A percentile compares a stretch with the other conserved stretches of the same genome.
Evolutionary conservation across 108 stramenopile species (phyloP).

Genomic region (Cyclotella baltica): DNA sequence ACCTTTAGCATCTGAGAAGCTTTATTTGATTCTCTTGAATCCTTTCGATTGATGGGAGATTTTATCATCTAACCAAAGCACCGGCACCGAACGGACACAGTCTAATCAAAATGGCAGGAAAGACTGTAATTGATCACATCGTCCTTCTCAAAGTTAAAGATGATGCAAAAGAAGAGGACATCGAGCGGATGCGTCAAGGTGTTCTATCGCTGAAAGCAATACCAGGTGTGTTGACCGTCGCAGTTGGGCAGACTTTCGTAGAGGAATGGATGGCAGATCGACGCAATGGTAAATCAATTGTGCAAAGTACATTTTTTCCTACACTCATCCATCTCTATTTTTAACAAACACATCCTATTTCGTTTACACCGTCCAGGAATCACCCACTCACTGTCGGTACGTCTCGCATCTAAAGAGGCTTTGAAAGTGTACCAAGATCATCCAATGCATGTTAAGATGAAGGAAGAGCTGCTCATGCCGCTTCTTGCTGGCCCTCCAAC

Average conservation of each 20-base stretch:
- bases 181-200: conserved; percentile 31
- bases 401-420: conserved; percentile 40
- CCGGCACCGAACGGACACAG: too few species aligned
- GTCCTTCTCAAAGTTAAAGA: conserved; percentile 46
- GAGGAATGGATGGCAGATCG: conserved; percentile 58
- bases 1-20: too few species aligned
- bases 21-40: too few species aligned
- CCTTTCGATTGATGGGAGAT: too few species aligned
- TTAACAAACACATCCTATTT: not conserved
- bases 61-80: too few species aligned
- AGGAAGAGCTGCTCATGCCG: conserved; percentile 30
- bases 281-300: conserved; percentile 12
- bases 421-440: conserved; percentile 49
- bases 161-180: conserved; percentile 32
- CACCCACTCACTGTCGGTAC: conserved; percentile 38
- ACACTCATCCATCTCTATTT: not conserved
- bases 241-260: conserved; percentile 37
- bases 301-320: not conserved
- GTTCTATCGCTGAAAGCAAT: conserved; percentile 33
- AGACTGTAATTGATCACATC: conserved; percentile 50
- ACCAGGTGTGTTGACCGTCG: conserved; percentile 43
- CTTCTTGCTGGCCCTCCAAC: conserved; percentile 33
- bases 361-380: conserved; percentile 1
- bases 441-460: conserved; percentile 36
- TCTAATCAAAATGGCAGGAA: not conserved